Conservation (phyloP, 2,329 filamentous ascomycete genomes). For the Colletotrichum viniferum region DNA sequence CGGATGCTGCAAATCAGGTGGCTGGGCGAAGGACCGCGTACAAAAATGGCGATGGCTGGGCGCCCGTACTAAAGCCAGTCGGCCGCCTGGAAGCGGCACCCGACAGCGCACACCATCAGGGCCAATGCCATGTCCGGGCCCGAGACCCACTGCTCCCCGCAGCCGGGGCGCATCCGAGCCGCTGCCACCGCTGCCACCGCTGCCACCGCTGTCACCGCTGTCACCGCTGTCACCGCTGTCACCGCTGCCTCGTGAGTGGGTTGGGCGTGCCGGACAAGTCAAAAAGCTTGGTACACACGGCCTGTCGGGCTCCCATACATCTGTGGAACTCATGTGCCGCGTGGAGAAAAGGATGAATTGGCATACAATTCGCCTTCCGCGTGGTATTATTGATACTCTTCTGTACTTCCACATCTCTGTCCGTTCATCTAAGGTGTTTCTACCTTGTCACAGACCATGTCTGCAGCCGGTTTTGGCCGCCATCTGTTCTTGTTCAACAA, state of each 20-base stretch:
- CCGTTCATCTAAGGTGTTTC: neutral
- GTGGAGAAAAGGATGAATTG: neutral
- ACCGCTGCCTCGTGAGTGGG: neutral
- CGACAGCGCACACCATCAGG: neutral
- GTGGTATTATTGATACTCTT: neutral
- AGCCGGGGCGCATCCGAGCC: neutral
- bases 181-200: neutral
- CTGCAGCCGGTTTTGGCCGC: neutral
- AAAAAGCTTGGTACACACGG: neutral
- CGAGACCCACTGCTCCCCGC: neutral
- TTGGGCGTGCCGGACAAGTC: neutral
- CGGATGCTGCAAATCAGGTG: neutral
- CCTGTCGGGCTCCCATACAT: neutral
- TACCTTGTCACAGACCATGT: neutral
- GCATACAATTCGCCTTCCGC: neutral
- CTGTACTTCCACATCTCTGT: neutral
- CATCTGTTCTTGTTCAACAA: neutral
- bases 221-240: neutral
- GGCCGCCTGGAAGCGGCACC: neutral
- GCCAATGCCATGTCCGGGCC: neutral
- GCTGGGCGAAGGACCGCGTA: neutral
- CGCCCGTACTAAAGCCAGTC: neutral
- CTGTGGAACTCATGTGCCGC: accelerated
- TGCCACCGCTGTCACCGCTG: neutral
- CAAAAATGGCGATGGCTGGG: slow-evolving; percentile 17